These are phyloP conservation scores for Septoria linicola DNA, from an alignment of 2,329 filamentous ascomycete genomes.

Conservation along the genomic window DNA sequence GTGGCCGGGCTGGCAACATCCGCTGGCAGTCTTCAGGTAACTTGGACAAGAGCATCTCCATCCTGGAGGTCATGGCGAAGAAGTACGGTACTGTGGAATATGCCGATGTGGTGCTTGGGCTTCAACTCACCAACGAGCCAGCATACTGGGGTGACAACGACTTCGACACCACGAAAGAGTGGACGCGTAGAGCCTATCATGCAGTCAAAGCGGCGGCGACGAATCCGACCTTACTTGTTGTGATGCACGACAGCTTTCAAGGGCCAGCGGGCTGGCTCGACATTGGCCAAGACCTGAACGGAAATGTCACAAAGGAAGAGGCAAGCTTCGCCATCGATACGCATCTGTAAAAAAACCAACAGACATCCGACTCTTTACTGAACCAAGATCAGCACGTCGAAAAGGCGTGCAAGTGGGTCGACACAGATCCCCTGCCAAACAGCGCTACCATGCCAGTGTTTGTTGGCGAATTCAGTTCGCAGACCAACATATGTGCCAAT, in stretches of 20 bases:
- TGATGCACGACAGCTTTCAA: conserved; percentile 45
- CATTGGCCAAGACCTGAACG: conserved; percentile 30
- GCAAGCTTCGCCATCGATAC: conserved; percentile 45
- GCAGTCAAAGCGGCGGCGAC: conserved; percentile 35
- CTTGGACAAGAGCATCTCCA: conserved; percentile 38
- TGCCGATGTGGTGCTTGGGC: conserved; percentile 45
- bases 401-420: conserved; percentile 42
- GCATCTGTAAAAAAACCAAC: conserved; percentile 49
- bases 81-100: conserved; percentile 43
- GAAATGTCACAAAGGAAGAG: conserved; percentile 30
- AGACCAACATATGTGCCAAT: conserved; percentile 47
- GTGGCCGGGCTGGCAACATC: conserved; percentile 27
- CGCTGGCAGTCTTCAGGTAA: conserved; percentile 37
- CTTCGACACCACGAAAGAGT: conserved; percentile 38
- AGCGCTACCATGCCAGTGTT: conserved; percentile 41
- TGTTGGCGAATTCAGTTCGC: conserved; percentile 48
- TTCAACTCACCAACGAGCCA: conserved; percentile 49
- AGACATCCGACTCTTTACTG: conserved; percentile 37
- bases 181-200: conserved; percentile 39
- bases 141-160: conserved; percentile 40
- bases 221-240: conserved; percentile 39
- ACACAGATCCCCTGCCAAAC: conserved; percentile 31
- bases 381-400: conserved; percentile 45
- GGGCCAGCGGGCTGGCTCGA: conserved; percentile 36
- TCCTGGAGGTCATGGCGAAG: conserved; percentile 42